Percentiles rank a stretch among this genome's conserved stretches.
Conservation (phyloP, 345 rosid genomes). For the Nasturtium officinale region DNA sequence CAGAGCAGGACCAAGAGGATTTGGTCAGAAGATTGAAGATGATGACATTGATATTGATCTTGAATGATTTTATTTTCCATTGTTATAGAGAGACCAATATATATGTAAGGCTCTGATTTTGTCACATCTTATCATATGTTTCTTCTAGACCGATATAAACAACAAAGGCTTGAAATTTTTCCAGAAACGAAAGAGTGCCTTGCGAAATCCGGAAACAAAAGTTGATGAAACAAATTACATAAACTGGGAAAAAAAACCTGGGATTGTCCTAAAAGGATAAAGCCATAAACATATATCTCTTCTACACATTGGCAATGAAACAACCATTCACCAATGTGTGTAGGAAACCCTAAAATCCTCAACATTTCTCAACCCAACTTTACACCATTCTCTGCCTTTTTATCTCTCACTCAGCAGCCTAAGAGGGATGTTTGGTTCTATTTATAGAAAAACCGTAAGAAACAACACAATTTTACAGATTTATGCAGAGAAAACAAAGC, state of each 20-base stretch:
- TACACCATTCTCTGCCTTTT: constrained; percentile 51
- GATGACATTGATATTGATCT: constrained; percentile 34
- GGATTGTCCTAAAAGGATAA: constrained; percentile 39
- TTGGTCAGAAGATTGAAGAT: constrained; percentile 62
- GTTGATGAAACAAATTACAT: constrained; percentile 50
- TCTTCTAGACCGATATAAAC: background rate
- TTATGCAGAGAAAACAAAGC: constrained; percentile 53
- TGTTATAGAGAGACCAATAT: constrained; percentile 4
- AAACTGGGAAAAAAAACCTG: constrained; percentile 36
- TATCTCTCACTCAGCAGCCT: constrained; percentile 47
- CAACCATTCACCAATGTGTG: constrained; percentile 48
- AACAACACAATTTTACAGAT: constrained; percentile 73
- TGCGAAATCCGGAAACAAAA: constrained; percentile 9
- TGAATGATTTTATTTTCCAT: constrained; percentile 27
- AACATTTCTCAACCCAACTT: constrained; percentile 46
- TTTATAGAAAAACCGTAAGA: constrained; percentile 53
- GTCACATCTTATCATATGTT: constrained; percentile 5
- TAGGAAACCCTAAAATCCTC: constrained; percentile 49
- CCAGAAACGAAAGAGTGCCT: constrained; percentile 30
- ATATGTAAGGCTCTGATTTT: background rate
- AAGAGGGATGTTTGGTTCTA: constrained; percentile 47
- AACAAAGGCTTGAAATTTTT: background rate
- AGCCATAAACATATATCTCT: constrained; percentile 51
- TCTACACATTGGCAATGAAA: constrained; percentile 51
- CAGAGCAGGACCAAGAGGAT: constrained; percentile 67